Base-by-base conservation (phyloP, 768 basidiomycete genomes). In the Collybia sordida region DNA sequence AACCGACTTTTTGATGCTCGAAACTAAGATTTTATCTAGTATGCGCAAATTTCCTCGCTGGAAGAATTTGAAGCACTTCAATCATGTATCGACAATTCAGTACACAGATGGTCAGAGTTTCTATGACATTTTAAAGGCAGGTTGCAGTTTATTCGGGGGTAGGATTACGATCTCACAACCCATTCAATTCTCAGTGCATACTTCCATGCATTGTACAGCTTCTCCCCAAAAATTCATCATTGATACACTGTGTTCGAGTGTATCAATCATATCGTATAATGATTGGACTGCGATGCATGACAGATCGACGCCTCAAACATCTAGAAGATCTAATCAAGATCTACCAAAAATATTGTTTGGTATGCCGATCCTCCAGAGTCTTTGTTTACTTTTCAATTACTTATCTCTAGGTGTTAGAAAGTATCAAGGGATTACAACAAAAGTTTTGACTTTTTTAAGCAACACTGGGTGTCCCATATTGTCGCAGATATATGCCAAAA, bases 381-480 rank as follows among this genome's bases (percentile, higher is more conserved):
- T n/a, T n/a, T n/a, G n/a, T n/a, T n/a, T n/a, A n/a, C n/a, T n/a
- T n/a, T n/a, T n/a, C n/a, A n/a, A n/a, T n/a, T n/a, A n/a, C n/a
- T n/a, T n/a, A n/a, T n/a, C n/a, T n/a, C n/a, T n/a, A n/a, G n/a
- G n/a, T n/a, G n/a, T n/a, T n/a, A n/a, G n/a, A n/a, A n/a, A n/a
- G n/a, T n/a, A n/a, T n/a, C n/a, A n/a, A 28, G 34, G 36, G 50
- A 53, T 34, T 57, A 67, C 40, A 54, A 50, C 2, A 68, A 68
- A 36, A 62, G 47, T 43, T 65, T 65, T 42, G 53, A 65, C 37
- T 69, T 67, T 48, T 49, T 58, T 15, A 69, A 69, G 48, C 62
- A 67, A 46, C 67, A 68, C 51, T 47, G 45, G 15, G 41, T 46
- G 6, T 25, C 39, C 11, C 67, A 67, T 52, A 51, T 65, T 14